phyloP scores from a whole-genome alignment of 192 early-diverging fungal species.

The Coemansia sp. region DNA sequence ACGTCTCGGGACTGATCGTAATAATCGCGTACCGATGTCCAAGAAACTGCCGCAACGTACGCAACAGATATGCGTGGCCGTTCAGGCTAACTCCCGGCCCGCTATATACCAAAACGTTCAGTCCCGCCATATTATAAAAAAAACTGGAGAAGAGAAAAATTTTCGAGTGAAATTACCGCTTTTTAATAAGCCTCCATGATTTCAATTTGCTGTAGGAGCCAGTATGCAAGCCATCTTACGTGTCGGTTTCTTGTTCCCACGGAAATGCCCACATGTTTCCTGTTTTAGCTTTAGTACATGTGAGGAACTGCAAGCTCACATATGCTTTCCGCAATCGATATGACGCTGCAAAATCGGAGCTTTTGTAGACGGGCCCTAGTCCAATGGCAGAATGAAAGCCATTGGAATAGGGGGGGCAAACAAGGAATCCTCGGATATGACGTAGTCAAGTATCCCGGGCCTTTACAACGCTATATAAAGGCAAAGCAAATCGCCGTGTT shows the following conservation, averaged over 20 bases:
- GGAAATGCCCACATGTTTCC: no score
- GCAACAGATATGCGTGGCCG: slow-evolving; percentile 31
- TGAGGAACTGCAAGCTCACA: no score
- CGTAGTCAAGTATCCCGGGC: background rate
- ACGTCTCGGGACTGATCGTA: slow-evolving; percentile 67
- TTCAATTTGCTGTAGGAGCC: no score
- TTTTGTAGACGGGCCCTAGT: no score
- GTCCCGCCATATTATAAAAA: slow-evolving; percentile 16
- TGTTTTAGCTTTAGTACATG: no score
- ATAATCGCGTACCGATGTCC: slow-evolving; percentile 87
- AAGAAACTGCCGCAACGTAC: slow-evolving; percentile 73
- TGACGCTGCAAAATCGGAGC: no score
- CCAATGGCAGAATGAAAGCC: no score
- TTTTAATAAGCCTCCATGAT: no score
- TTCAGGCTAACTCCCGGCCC: slow-evolving; percentile 45
- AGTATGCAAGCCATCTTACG: background rate
- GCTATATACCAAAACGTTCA: slow-evolving; percentile 54
- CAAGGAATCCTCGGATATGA: background rate
- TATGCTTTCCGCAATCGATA: no score
- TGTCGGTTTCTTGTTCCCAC: slow-evolving; percentile 5
- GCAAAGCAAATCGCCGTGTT: background rate
- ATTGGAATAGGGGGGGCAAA: background rate
- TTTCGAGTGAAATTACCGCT: background rate
- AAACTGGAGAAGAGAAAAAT: background rate
- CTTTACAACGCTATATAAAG: background rate